Evolutionary conservation across 139 green algal species (phyloP), one percentile per base, ranked within the genome.

Genomic region (Trebouxia sp.): DNA sequence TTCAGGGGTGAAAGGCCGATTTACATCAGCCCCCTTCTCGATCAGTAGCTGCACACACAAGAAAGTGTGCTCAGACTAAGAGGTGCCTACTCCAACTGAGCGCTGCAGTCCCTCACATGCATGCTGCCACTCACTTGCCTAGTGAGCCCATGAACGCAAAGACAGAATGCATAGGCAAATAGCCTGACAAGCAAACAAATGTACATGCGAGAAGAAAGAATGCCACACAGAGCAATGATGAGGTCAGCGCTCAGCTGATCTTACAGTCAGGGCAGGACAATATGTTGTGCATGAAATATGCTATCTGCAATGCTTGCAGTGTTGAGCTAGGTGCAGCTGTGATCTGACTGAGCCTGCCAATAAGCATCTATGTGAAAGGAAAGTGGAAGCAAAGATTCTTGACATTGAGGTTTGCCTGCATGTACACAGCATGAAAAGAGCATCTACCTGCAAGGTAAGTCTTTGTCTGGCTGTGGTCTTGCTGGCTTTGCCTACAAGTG

Each of bases 11-110:
- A 77, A 77, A 24, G 69, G 26, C 24, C 43, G 26, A 24, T 77
- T 77, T 26, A 77, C 69, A 39, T 77, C 69, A 45, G 69, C 69
- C 6, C 69, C 69, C 26, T 53, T 51, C 42, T 77, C 69, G 38
- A 77, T 35, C 11, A 77, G 41, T 12, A 77, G 26, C 69, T 77
- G 39, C 43, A 77, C 10, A 35, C 41, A 51, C 7, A 37, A 10
- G 15, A 6, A n/a, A n/a, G n/a, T n/a, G n/a, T n/a, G n/a, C n/a
- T n/a, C n/a, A n/a, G n/a, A n/a, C n/a, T n/a, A n/a, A n/a, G n/a
- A n/a, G n/a, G n/a, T n/a, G n/a, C n/a, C n/a, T n/a, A n/a, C n/a
- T n/a, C n/a, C 47, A 53, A 53, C 15, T 53, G 14, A 26, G 47
- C 47, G 4, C 47, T 53, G 47, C 47, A 53, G 15, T n/a, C n/a